Percentiles rank a stretch among this genome's conserved stretches.
Evolutionary conservation across 805 yeast genomes (phyloP).

Genomic region (Pichia occidentalis): DNA sequence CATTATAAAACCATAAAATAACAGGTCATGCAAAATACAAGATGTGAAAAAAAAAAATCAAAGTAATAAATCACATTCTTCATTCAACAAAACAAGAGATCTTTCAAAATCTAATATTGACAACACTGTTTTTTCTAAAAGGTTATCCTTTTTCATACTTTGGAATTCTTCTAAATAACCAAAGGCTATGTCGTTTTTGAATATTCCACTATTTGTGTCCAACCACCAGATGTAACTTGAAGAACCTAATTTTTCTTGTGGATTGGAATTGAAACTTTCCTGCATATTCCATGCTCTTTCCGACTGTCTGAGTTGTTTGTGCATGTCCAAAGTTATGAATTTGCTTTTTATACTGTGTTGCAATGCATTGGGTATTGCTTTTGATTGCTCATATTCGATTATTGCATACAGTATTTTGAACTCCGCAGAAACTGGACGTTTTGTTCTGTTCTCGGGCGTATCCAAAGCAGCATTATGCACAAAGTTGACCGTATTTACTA

Average conservation of each 20-base stretch:
- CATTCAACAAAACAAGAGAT: slow-evolving; percentile 19
- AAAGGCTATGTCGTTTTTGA: slow-evolving; percentile 14
- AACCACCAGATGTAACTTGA: slow-evolving; percentile 8
- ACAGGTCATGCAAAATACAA: too few relatives aligned
- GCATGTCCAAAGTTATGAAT: slow-evolving; percentile 6
- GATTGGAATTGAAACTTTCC: not conserved
- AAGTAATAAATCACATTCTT: slow-evolving; percentile 16
- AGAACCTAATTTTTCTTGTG: too few relatives aligned
- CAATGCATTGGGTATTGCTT: slow-evolving; percentile 1
- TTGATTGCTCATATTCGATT: slow-evolving; percentile 21
- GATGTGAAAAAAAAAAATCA: not conserved
- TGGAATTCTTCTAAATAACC: slow-evolving; percentile 9
- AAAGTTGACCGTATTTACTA: slow-evolving; percentile 23
- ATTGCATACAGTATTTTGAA: slow-evolving; percentile 17
- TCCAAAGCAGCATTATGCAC: slow-evolving; percentile 22
- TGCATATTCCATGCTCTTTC: slow-evolving; percentile 5
- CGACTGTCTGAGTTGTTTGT: slow-evolving; percentile 9
- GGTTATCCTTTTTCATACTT: not conserved
- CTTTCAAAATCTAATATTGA: slow-evolving; percentile 18
- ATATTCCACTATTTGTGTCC: slow-evolving; percentile 4
- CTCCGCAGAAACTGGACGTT: slow-evolving; percentile 11
- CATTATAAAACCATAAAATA: too few relatives aligned
- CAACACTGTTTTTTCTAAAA: slow-evolving; percentile 4
- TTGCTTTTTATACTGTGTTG: not conserved
- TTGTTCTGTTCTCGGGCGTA: slow-evolving; percentile 4